These are phyloP conservation scores for Russula emetica DNA, from an alignment of 768 basidiomycete genomes.

Conservation along the genomic window DNA sequence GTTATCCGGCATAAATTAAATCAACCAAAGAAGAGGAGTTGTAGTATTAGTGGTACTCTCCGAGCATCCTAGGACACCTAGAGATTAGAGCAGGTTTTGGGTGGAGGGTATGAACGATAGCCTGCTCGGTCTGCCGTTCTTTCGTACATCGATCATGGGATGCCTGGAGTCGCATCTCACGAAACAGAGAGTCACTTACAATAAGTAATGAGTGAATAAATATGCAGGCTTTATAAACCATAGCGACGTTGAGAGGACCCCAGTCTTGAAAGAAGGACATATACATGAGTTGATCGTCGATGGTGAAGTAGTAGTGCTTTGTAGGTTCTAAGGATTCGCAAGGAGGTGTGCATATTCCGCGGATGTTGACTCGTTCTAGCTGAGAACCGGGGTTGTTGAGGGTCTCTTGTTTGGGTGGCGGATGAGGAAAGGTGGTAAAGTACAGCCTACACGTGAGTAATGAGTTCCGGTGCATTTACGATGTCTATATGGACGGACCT, in stretches of 20 bases:
- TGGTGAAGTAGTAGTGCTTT: slow-evolving; percentile 84
- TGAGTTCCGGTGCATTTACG: slow-evolving; percentile 3
- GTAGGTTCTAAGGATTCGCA: slow-evolving; percentile 70
- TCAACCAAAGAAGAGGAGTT: neutral
- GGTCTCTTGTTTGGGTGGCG: slow-evolving; percentile 57
- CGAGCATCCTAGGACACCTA: neutral
- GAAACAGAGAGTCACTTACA: slow-evolving; percentile 13
- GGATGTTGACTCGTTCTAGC: slow-evolving; percentile 56
- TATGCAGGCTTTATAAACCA: slow-evolving; percentile 91
- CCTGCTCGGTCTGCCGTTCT: no score
- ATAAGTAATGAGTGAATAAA: slow-evolving; percentile 78
- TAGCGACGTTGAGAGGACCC: slow-evolving; percentile 88
- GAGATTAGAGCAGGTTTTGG: neutral
- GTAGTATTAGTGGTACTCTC: neutral
- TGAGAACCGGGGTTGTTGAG: slow-evolving; percentile 60
- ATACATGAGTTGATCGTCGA: slow-evolving; percentile 90
- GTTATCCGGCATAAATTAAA: neutral
- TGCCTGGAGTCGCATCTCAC: neutral
- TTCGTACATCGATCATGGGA: neutral
- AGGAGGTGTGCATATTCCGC: slow-evolving; percentile 54
- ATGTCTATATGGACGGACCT: slow-evolving; percentile 44
- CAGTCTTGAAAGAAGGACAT: slow-evolving; percentile 93
- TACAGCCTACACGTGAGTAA: slow-evolving; percentile 48
- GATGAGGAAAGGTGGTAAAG: slow-evolving; percentile 85
- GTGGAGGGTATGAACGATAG: neutral